Conservation (phyloP, 306 rosid genomes). For the Fragaria iinumae region DNA sequence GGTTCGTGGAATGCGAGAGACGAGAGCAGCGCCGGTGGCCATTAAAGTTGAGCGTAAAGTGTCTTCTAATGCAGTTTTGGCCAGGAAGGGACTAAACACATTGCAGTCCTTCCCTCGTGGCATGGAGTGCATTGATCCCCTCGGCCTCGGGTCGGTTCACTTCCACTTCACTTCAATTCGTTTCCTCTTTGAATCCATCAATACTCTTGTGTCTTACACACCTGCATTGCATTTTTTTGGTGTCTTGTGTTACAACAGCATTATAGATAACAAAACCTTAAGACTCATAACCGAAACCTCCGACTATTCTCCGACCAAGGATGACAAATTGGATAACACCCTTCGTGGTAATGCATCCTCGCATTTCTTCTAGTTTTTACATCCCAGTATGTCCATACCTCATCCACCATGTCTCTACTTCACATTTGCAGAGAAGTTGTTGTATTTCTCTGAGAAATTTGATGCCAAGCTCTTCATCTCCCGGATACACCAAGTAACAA, state of each 20-base stretch:
- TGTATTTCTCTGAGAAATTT: slow-evolving; percentile 86
- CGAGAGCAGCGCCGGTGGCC: slow-evolving; percentile 87
- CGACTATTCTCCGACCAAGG: slow-evolving; percentile 60
- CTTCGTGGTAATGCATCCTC: slow-evolving; percentile 67
- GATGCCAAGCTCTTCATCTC: slow-evolving; percentile 87
- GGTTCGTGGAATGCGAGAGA: slow-evolving; percentile 97
- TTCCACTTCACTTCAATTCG: background rate
- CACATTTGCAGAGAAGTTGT: slow-evolving; percentile 72
- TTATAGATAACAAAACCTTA: slow-evolving; percentile 87
- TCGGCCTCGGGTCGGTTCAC: slow-evolving; percentile 73
- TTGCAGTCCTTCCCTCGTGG: slow-evolving; percentile 93
- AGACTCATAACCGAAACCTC: slow-evolving; percentile 73
- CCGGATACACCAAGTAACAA: slow-evolving; percentile 77
- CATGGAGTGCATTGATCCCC: slow-evolving; percentile 95
- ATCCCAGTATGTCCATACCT: background rate
- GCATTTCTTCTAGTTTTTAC: background rate
- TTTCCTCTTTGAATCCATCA: background rate
- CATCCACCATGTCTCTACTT: background rate
- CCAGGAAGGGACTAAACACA: slow-evolving; percentile 61
- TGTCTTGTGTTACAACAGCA: slow-evolving; percentile 45
- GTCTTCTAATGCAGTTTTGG: slow-evolving; percentile 26
- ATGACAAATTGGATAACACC: slow-evolving; percentile 48
- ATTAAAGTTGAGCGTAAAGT: slow-evolving; percentile 65
- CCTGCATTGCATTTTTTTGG: background rate
- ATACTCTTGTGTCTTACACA: background rate